A percentile compares a stretch with the other conserved stretches of the same genome.
Evolutionary conservation across 1,284 basidiomycete genomes (phyloP).

Genomic region (Apiotrichum veenhuisii): DNA sequence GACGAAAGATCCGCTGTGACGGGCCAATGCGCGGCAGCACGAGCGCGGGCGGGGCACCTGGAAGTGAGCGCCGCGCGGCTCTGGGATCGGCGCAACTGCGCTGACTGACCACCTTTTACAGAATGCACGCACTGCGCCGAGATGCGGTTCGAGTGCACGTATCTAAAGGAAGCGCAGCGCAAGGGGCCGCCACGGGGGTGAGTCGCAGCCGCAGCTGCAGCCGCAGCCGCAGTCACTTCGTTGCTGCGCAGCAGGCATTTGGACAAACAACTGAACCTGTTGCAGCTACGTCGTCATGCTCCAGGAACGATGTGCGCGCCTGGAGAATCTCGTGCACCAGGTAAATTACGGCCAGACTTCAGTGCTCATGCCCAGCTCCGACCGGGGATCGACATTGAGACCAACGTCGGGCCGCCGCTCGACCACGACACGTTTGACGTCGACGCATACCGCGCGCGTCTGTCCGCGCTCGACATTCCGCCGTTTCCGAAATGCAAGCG

Average conservation of each 20-base stretch:
- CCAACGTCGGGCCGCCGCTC: constrained; percentile 64
- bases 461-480: constrained; percentile 30
- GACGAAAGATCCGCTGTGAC: constrained; percentile 44
- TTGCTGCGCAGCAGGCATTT: too few species aligned
- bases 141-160: constrained; percentile 68
- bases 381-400: constrained; percentile 63
- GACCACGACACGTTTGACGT: constrained; percentile 67
- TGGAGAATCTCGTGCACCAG: constrained; percentile 62
- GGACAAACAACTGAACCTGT: too few species aligned
- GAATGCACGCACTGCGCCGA: constrained; percentile 71
- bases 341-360: constrained; percentile 46
- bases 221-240: too few species aligned
- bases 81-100: background rate
- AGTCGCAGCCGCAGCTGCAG: too few species aligned
- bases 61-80: background rate
- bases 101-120: too few species aligned
- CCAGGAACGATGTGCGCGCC: constrained; percentile 64
- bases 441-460: constrained; percentile 24
- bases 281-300: constrained; percentile 61
- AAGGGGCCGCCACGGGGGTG: constrained; percentile 72
- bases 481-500: constrained; percentile 31
- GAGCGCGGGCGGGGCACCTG: constrained; percentile 20
- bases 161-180: constrained; percentile 68
- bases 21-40: constrained; percentile 30
- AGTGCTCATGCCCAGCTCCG: constrained; percentile 55